Base-by-base conservation (phyloP, 2,329 filamentous ascomycete species). In the Elsinoe arachidis region DNA sequence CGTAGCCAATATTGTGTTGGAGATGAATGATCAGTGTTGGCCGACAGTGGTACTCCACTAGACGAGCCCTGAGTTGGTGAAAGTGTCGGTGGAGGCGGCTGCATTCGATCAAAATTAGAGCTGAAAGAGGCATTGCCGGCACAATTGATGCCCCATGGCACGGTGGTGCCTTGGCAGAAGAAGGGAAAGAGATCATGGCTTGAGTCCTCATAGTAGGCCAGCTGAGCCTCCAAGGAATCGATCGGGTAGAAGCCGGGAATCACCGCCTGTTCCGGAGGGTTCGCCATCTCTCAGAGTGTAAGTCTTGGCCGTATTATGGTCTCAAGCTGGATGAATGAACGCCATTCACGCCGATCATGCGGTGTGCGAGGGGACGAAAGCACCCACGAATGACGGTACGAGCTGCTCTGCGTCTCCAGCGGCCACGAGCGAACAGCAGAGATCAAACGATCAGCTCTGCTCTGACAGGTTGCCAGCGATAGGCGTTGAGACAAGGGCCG, bases 21-120 rank as follows among this genome's bases (percentile, higher is more conserved):
- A 53, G 49, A 53, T 37, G 49, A 38, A 17, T 39, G 33, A 53
- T 53, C 49, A 38, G 49, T 53, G 49, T 53, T 53, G 49, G 49
- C 49, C 6, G 49, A 53, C 15, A 26, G 12, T 23, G 49, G 49
- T 17, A 53, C 21, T 23, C 34, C 49, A 26, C 33, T 53, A 30
- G 49, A 53, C 23, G 49, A 53, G 15, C 49, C 49, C 33, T 39
- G 34, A n/a, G 49, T 26, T 23, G 49, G 19, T 11, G 49, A 53
- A 19, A 38, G 49, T 38, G 49, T 53, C 49, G 23, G 49, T 21
- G 49, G 49, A 17, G 34, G 38, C 17, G 49, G 49, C 49, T 53
- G 49, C 49, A 19, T 23, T 21, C 9, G 34, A 34, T 23, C 33
- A 14, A 38, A 53, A 39, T 53, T 34, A 53, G 34, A 53, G 49